Base-by-base conservation (phyloP, 2,329 filamentous ascomycete genomes). In the Sporothrix brunneoviolacea region DNA sequence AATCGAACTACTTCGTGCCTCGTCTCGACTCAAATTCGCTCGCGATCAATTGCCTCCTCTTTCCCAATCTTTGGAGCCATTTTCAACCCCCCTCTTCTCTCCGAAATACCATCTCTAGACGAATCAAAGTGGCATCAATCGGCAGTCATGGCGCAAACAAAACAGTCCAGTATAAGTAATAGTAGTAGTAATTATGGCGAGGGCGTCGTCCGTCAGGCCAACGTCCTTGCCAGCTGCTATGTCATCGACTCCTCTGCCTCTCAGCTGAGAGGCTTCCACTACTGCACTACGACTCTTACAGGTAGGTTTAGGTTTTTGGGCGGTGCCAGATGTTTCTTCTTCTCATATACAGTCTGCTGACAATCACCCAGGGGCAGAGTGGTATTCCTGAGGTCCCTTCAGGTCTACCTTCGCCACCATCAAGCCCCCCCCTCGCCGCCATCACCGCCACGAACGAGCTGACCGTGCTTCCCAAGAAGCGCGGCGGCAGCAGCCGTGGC, bases 351-450 rank as follows among this genome's bases (percentile, higher is more conserved):
- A 13, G 2, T 4, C 15, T 30, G n/a, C 48, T 45, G 37, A 45
- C 48, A 13, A 7, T 3, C 53, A 47, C 10, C 24, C 65, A 84
- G 84, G 85, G 82, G 83, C 83, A 72, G 84, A 88, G 87, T 91
- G 87, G 87, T 89, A 87, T 90, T 85, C 87, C 87, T 91, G 87
- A 91, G 86, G 87, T 88, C 78, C 82, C 77, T 72, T 79, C 84
- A 83, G 88, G 88, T 74, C 75, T 88, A 72, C 86, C 88, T 75
- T 88, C 85, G 70, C 86, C 86, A 71, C 84, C 85, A 64, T 80
- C 80, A 87, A 94, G 88, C 73, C 89, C 89, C 87, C 87, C 86
- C 82, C 84, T 88, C 77, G 83, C 82, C 74, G 83, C 83, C 68
- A 73, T 86, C 66, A 82, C 79, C 65, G 75, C 80, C 67, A 76